Evolutionary conservation across 1,284 basidiomycete species (phyloP), one percentile per base, ranked within the genome.

Genomic region (Malassezia sp.): DNA sequence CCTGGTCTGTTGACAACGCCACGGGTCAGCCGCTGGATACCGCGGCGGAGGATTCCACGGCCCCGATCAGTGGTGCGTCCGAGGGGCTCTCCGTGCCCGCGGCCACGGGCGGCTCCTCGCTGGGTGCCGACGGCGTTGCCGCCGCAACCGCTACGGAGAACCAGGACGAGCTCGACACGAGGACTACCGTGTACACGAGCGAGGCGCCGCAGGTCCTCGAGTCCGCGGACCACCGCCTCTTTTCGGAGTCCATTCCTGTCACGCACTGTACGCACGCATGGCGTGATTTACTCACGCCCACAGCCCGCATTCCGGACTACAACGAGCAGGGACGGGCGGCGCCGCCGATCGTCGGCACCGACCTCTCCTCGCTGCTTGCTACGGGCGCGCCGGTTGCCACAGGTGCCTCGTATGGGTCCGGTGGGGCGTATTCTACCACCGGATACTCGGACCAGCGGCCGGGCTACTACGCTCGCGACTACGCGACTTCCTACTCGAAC

Each of bases 211-310:
- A 36, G 7, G 47, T 49, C 21, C 41, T 43, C 36, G 47, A 49
- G 38, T 49, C 47, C 4, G 12, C 26, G 20, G 35, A 49, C 42
- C 41, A 44, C 47, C 47, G 39, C n/a, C 31, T 49, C 18, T 8
- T 49, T 26, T 28, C 41, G 12, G 47, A 49, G 47, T 35, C 47
- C 11, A 24, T 49, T 12, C 47, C 47, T 8, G 44, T 49, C 30
- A 39, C 41, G 10, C 47, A 49, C 47, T 42, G 37, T 38, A 38
- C 17, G 37, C n/a, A n/a, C n/a, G n/a, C n/a, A n/a, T 38, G 10
- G 15, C 31, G 17, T 3, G 3, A 9, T 8, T 2, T n/a, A 10
- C 31, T 33, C 15, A 33, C 31, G 5, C n/a, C n/a, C n/a, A n/a
- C 28, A 38, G 37, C 45, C 10, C 31, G 38, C 15, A 33, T 48